Evolutionary conservation across 257 asterid species (phyloP).

Genomic region (Scutellaria baicalensis): DNA sequence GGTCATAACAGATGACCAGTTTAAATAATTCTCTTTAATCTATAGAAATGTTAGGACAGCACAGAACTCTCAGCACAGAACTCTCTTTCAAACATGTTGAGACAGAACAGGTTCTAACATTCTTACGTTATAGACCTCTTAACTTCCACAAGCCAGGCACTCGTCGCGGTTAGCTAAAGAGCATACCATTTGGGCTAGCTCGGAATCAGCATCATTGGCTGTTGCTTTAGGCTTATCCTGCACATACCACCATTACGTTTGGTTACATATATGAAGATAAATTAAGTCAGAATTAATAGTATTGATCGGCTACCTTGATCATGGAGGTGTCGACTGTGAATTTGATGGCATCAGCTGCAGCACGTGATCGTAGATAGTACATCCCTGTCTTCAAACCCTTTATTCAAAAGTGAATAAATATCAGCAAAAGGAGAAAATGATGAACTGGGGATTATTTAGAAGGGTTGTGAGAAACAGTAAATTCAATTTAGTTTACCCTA

Average conservation of each 20-base stretch:
- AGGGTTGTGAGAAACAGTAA: background rate
- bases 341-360: constrained; percentile 95
- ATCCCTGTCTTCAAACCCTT: constrained; percentile 96
- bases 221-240: constrained; percentile 32
- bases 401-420: background rate
- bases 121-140: background rate
- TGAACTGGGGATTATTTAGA: background rate
- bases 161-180: constrained; percentile 78
- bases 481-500: constrained; percentile 33
- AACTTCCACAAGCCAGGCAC: constrained; percentile 89
- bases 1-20: background rate
- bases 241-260: background rate
- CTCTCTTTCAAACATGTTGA: too few relatives aligned
- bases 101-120: too few relatives aligned
- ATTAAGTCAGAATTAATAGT: background rate
- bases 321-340: constrained; percentile 82
- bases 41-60: too few relatives aligned
- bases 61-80: too few relatives aligned
- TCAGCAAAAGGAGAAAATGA: background rate
- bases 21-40: background rate
- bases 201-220: constrained; percentile 40
- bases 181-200: constrained; percentile 81
- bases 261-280: background rate
- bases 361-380: constrained; percentile 88
- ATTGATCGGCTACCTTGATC: constrained; percentile 39